Base-by-base conservation (phyloP, 2,329 filamentous ascomycete species). In the Tothia fuscella region DNA sequence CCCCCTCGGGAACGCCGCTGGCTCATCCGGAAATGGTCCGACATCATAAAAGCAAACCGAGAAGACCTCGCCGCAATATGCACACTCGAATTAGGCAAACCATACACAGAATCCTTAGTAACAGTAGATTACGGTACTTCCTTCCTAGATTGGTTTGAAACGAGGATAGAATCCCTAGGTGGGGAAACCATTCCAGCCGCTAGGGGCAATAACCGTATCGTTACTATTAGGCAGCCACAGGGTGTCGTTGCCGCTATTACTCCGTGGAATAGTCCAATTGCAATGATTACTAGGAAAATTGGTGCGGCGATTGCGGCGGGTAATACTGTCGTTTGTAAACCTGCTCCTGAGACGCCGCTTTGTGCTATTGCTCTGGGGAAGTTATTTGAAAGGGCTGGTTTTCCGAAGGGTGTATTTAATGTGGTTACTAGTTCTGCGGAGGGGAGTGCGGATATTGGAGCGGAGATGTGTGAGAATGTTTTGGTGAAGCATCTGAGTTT, bases 241-340 rank as follows among this genome's bases (percentile, higher is more conserved):
- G 62, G 62, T 10, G 62, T 65, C 0, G 59, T 63, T 3, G 59
- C 54, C 16, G 31, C 34, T 28, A 54, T 46, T 7, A 46, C 35
- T 6, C 44, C 44, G 6, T 46, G 44, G 44, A 46, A 46, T 17
- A 37, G 35, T 5, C 44, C 44, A 9, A 21, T 44, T 20, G 56
- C 55, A 3, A 57, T 61, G 6, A 56, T 61, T 26, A 58, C 55
- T 19, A 54, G 56, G 29, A 61, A 59, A 41, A 53, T 44, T n/a
- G 44, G 25, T 2, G 25, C 44, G 13, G 44, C 44, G 4, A 29
- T 46, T 20, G 44, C 44, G 22, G 44, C 41, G 12, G 44, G 44
- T 6, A 46, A 46, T 17, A 40, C 41, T 4, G 44, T 46, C 6
- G 44, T 46, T n/a, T 17, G 31, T 28, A 46, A 46, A 20, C 19